Base-by-base conservation (phyloP, 352 stramenopile genomes). In the Elongisporangium prolatum region DNA sequence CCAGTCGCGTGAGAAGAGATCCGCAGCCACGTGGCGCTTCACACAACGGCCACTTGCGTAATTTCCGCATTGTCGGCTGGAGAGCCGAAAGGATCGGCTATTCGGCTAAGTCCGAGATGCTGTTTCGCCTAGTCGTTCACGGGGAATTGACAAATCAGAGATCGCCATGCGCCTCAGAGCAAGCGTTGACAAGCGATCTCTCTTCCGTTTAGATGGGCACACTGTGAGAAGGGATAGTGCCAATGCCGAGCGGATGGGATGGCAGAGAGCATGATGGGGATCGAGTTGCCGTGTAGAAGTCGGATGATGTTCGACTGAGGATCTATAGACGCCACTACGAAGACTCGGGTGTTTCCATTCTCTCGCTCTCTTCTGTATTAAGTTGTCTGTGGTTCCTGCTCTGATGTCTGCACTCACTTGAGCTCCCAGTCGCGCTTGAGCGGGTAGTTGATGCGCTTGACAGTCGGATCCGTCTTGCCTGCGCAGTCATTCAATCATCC, bases 361-460 rank as follows among this genome's bases (percentile, higher is more conserved):
- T 64, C 61, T 68, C 61, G 64, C 56, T 60, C 56, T 62, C 57
- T 11, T 65, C 40, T 25, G 22, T 25, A 38, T 52, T 21, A 44
- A 37, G 38, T 25, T 22, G 25, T 48, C 53, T 16, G 2, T 58
- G 18, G 21, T 21, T 18, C 57, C 51, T 60, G 53, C 53, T 16
- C 1, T 58, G 18, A 16, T 21, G 40, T 64, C 51, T 60, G 53
- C 54, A 21, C n/a, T 48, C 40, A 18, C 22, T 34, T 61, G 17
- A 18, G n/a, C 21, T 38, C 28, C 82, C 82, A 91, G 64, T 91
- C 82, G 61, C 84, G 86, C 75, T 91, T 89, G 50, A 91, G 67
- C 40, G 75, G 69, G 49, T 75, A 75, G 66, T 91, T 89, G 51
- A 91, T 89, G 67, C 82, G 79, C 77, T 91, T 91, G 48, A 84